Evolutionary conservation across 495 filamentous ascomycete genomes (phyloP).

Genomic region (Coniosporium apollinis): DNA sequence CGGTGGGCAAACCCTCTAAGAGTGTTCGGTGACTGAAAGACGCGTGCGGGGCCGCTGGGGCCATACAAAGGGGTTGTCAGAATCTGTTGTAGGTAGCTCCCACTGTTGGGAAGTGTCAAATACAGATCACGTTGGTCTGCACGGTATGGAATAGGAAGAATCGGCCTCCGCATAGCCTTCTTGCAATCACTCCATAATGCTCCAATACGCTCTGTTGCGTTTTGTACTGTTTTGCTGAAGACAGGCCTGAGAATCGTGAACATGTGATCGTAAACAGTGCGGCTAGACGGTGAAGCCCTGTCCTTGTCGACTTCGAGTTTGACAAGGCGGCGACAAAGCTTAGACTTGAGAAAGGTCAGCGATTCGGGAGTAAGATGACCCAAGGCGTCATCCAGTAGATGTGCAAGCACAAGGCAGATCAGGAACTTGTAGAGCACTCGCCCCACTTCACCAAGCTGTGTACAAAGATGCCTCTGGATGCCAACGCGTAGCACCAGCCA

Average conservation of each 20-base stretch:
- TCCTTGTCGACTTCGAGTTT: slow-evolving; percentile 35
- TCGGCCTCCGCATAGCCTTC: slow-evolving; percentile 9
- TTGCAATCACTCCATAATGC: slow-evolving; percentile 22
- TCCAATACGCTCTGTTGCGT: slow-evolving; percentile 13
- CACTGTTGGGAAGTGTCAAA: slow-evolving; percentile 32
- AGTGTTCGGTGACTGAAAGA: too few species aligned
- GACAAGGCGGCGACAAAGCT: slow-evolving; percentile 42
- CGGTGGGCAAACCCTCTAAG: neutral
- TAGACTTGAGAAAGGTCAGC: slow-evolving; percentile 28
- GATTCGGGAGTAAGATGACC: slow-evolving; percentile 17
- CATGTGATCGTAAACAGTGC: slow-evolving; percentile 6
- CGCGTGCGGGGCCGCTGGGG: too few species aligned
- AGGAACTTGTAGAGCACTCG: slow-evolving; percentile 42
- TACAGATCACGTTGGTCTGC: slow-evolving; percentile 17
- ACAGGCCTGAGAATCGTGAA: slow-evolving; percentile 9
- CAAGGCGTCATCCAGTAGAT: slow-evolving; percentile 26
- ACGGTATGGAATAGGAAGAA: slow-evolving; percentile 25
- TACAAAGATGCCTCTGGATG: slow-evolving; percentile 30
- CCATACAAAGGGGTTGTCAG: slow-evolving; percentile 4
- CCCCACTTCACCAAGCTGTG: slow-evolving; percentile 30
- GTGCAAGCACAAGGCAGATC: slow-evolving; percentile 27
- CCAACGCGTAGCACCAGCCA: slow-evolving; percentile 45
- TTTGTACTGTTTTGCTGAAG: slow-evolving; percentile 16
- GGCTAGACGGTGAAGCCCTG: neutral
- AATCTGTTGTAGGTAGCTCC: slow-evolving; percentile 21